Evolutionary conservation across 768 basidiomycete genomes (phyloP).

Genomic region (Lactarius akahatsu): DNA sequence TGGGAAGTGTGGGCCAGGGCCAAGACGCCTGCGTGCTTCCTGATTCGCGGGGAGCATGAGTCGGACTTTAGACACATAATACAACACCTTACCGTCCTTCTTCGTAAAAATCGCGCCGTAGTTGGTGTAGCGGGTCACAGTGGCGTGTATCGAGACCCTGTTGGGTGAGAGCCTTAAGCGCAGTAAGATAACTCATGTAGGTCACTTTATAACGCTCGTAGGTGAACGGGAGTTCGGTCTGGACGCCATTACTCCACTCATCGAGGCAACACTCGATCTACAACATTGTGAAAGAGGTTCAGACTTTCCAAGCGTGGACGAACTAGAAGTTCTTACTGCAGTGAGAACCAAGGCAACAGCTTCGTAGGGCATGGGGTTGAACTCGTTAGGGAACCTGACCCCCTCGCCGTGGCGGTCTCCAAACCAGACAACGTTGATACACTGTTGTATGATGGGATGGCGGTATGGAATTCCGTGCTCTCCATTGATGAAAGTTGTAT

Average conservation of each 20-base stretch:
- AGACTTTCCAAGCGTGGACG: background rate
- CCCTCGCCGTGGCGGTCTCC: background rate
- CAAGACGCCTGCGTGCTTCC: conserved; percentile 11
- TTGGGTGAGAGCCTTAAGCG: conserved; percentile 10
- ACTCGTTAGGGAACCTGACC: conserved; percentile 9
- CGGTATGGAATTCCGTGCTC: background rate
- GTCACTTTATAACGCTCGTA: conserved; percentile 9
- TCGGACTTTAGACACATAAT: background rate
- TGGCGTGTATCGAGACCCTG: conserved; percentile 17
- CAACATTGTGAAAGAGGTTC: background rate
- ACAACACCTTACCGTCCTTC: conserved; percentile 12
- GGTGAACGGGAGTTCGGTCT: conserved; percentile 4
- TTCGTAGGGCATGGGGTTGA: conserved; percentile 18
- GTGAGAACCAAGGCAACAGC: conserved; percentile 2
- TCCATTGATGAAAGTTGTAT: conserved; percentile 9
- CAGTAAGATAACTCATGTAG: background rate
- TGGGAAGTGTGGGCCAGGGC: background rate
- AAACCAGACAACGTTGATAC: conserved; percentile 15
- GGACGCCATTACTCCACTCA: conserved; percentile 6
- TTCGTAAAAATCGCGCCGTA: conserved; percentile 11
- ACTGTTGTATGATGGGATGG: conserved; percentile 12
- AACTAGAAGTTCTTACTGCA: background rate
- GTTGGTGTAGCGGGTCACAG: conserved; percentile 11
- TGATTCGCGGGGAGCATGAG: background rate
- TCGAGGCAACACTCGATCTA: conserved; percentile 20